phyloP scores from a whole-genome alignment of 139 green algal genomes.

The Nannochloris sp. region DNA sequence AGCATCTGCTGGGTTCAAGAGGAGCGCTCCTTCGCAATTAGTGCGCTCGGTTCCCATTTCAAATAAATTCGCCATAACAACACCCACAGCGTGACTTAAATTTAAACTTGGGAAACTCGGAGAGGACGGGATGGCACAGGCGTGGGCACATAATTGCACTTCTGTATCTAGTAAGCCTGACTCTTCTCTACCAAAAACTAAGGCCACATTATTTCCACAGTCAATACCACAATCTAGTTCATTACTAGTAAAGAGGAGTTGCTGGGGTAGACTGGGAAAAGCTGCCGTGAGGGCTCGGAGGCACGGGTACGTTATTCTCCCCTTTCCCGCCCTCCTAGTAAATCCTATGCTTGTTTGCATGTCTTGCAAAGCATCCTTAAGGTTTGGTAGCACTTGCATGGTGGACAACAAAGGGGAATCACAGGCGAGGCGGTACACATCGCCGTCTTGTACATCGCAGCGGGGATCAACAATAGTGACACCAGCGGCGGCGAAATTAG shows the following conservation, averaged over 20 bases:
- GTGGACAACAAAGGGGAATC: not conserved
- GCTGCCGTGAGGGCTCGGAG: constrained; percentile 9
- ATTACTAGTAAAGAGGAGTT: not conserved
- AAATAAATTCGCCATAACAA: constrained; percentile 46
- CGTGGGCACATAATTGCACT: constrained; percentile 55
- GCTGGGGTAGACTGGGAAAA: not conserved
- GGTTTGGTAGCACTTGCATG: constrained; percentile 3
- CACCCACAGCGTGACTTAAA: constrained; percentile 61
- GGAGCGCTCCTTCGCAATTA: not conserved
- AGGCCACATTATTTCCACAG: constrained; percentile 18
- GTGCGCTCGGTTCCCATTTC: constrained; percentile 2
- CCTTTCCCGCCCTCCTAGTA: constrained; percentile 13
- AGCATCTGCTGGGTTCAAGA: not conserved
- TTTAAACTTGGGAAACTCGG: constrained; percentile 48
- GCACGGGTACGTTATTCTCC: constrained; percentile 8
- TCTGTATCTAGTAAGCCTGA: constrained; percentile 57
- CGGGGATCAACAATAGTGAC: constrained; percentile 21
- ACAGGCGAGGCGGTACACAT: constrained; percentile 1
- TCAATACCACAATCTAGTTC: no score
- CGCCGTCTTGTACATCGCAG: constrained; percentile 3
- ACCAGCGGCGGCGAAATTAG: constrained; percentile 23
- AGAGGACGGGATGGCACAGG: constrained; percentile 56
- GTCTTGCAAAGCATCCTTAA: constrained; percentile 14
- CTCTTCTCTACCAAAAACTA: constrained; percentile 78
- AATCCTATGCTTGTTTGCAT: constrained; percentile 19